Base-by-base conservation (phyloP, 371 early-diverging fungal genomes). In the Mortierella sp. region DNA sequence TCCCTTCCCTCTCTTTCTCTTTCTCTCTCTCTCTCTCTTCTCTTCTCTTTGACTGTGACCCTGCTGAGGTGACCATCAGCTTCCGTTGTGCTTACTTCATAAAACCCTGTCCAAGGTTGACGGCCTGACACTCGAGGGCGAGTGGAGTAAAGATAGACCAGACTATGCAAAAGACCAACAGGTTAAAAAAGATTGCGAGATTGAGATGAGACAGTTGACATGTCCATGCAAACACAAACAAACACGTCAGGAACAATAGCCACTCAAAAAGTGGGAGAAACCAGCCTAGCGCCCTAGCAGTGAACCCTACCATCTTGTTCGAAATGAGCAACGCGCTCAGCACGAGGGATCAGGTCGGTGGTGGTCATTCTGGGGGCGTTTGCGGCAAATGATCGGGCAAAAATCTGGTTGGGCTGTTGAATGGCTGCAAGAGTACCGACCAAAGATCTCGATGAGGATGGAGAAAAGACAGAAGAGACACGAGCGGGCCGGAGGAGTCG, bases 21-120 rank as follows among this genome's bases (percentile, higher is more conserved):
- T 45, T 29, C 51, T 64, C n/a, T 2, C 37, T 37, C 37, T 9
- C 37, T 9, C 9, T 37, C 37, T 9, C 9, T 9, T 37, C 9
- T 9, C 37, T 9, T 37, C 9, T 37, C 37, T 18, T 19, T 18
- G 46, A 46, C 46, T 46, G 46, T 12, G 46, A 46, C 46, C 9
- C 46, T n/a, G 25, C 16, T 29, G 61, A 43, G 25, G 28, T 25
- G 21, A 14, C 19, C 50, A 16, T n/a, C n/a, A n/a, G n/a, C 56
- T 45, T n/a, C 43, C 26, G 29, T 37, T 55, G 18, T 6, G 60
- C 68, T 56, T 85, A 90, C 92, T 90, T 92, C 92, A 93, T 94
- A 70, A 88, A 94, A 4, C 95, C 97, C 83, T 97, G 98, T 3
- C 98, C 98, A 25, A 97, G 87, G 85, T 98, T 97, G 74, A 97